Evolutionary conservation across 345 rosid species (phyloP).

Genomic region (Syzygium aromaticum): DNA sequence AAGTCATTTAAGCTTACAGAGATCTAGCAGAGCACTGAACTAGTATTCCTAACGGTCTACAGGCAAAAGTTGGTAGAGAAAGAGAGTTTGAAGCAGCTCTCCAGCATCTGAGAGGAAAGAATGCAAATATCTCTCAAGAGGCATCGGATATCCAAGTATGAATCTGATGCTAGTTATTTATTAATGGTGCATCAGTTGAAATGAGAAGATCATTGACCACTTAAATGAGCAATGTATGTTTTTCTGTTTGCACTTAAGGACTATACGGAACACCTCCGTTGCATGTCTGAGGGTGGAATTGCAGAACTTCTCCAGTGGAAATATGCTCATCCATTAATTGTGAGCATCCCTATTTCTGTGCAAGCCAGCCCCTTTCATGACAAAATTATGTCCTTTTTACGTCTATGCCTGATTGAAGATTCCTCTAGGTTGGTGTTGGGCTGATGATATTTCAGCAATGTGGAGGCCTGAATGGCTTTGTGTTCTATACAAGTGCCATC

Average conservation of each 20-base stretch:
- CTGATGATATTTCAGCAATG: constrained; percentile 28
- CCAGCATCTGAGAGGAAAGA: constrained; percentile 15
- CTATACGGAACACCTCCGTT: constrained; percentile 7
- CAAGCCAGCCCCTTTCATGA: not conserved
- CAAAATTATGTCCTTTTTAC: not conserved
- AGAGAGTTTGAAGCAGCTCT: constrained; percentile 20
- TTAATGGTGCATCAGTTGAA: not conserved
- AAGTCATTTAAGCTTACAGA: not conserved
- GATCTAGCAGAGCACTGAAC: not conserved
- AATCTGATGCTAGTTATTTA: not conserved
- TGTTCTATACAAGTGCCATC: constrained; percentile 23
- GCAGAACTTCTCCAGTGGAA: constrained; percentile 8
- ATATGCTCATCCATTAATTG: constrained; percentile 10
- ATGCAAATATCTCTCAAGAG: constrained; percentile 16
- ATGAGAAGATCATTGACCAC: not conserved
- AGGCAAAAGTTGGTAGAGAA: constrained; percentile 30
- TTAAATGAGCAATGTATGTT: not conserved
- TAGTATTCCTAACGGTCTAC: not conserved
- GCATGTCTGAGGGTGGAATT: constrained; percentile 10
- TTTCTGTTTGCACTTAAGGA: constrained; percentile 5
- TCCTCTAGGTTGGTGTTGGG: constrained; percentile 30
- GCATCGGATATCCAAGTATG: constrained; percentile 4
- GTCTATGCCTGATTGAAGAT: not conserved
- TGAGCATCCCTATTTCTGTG: not conserved
- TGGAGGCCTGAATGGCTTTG: constrained; percentile 33